Evolutionary conservation across 2,329 filamentous ascomycete genomes (phyloP).

Genomic region (Fusarium mundagurra): DNA sequence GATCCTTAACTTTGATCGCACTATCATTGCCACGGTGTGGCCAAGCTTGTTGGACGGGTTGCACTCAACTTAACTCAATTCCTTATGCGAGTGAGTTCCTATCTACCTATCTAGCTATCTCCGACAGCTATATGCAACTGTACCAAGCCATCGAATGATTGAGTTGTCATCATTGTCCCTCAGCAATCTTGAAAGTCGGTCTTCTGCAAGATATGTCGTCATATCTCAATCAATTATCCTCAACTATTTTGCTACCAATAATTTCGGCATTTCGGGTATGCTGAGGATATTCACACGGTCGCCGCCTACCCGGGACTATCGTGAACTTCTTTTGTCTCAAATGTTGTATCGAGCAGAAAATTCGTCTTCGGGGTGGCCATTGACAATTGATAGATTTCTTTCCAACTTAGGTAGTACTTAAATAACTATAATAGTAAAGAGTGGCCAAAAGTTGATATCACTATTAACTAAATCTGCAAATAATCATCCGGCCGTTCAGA

Average conservation of each 20-base stretch:
- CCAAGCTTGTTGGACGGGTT: slow-evolving; percentile 22
- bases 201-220: slow-evolving; percentile 12
- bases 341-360: slow-evolving; percentile 3
- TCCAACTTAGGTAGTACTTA: neutral
- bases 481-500: neutral
- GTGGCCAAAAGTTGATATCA: neutral
- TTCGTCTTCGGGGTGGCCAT: slow-evolving; percentile 14
- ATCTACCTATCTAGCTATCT: too few relatives aligned
- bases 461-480: neutral
- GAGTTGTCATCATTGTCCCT: slow-evolving; percentile 20
- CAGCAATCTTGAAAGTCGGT: slow-evolving; percentile 9
- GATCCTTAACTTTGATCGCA: slow-evolving; percentile 16
- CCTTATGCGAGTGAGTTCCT: slow-evolving; percentile 13
- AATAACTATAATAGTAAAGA: neutral
- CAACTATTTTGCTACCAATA: slow-evolving; percentile 5
- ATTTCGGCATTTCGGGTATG: neutral
- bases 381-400: neutral
- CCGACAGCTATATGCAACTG: neutral
- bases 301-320: slow-evolving; percentile 15
- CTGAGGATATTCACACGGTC: neutral
- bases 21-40: slow-evolving; percentile 34
- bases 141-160: slow-evolving; percentile 12
- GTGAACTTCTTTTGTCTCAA: neutral
- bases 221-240: slow-evolving; percentile 6
- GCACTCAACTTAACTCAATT: slow-evolving; percentile 34